Evolutionary conservation across 129 eudicot genomes (phyloP), one percentile per base, ranked within the genome.

Genomic region (Tagetes patula): DNA sequence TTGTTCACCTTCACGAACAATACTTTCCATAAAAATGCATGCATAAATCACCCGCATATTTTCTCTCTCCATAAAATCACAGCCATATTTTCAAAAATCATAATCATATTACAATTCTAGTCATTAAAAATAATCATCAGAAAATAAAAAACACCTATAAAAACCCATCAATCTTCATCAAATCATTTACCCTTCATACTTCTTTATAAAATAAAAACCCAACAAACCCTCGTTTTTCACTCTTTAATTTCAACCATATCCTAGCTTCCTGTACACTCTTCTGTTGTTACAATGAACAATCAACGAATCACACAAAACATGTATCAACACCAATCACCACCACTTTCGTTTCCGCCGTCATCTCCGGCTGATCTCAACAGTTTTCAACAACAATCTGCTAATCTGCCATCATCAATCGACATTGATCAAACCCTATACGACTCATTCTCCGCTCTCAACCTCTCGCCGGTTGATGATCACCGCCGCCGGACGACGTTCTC

Each of bases 21-120:
- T 66, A 63, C 70, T 75, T 86, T 69, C 84, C 48, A 43, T 59
- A 83, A 71, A 58, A 78, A 48, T 86, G 91, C 91, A 86, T 83
- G 91, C 84, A 34, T 38, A 71, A 30, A 30, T 65, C 70, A 13
- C 61, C 5, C 36, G 5, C 27, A 20, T 0, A 20, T 20, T 9
- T 47, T 10, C 37, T 11, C 74, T 33, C 69, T 11, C 76, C 43
- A 30, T 3, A 42, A 55, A 72, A 45, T 12, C 41, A 36, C 1
- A 39, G 63, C n/a, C 36, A 37, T 14, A 58, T 46, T 53, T 30
- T 5, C 14, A 10, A 72, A 38, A 68, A 60, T 46, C 53, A 1
- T 11, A 58, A 59, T 38, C 70, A 38, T 11, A 69, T 69, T 60
- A 69, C 47, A 50, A 49, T 78, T 40, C 77, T 56, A 30, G 30